phyloP scores from a whole-genome alignment of 116 monocot genomes.

The Trichopus zeylanicus region DNA sequence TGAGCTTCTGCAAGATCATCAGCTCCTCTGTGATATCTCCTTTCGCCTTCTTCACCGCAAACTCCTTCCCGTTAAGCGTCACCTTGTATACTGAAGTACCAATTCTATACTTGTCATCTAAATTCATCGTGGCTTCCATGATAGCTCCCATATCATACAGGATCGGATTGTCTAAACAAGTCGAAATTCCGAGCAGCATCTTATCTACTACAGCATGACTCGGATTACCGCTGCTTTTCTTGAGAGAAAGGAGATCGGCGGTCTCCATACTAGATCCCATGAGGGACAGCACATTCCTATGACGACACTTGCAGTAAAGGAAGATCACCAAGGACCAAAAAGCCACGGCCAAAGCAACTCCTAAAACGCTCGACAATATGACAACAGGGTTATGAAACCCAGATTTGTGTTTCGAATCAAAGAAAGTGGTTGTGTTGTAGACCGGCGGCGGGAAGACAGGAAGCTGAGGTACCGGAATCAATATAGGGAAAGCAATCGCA shows the following conservation, averaged over 20 bases:
- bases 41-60: conserved; percentile 26
- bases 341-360: conserved; percentile 9
- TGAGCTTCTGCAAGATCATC: conserved; percentile 22
- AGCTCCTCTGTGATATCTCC: conserved; percentile 24
- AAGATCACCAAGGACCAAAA: conserved; percentile 1
- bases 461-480: conserved; percentile 21
- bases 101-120: conserved; percentile 20
- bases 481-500: conserved; percentile 15
- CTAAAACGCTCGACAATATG: not conserved
- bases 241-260: conserved; percentile 4
- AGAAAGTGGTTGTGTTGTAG: not conserved
- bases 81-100: conserved; percentile 20
- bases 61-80: conserved; percentile 15
- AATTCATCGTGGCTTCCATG: conserved; percentile 24
- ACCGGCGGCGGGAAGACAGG: conserved; percentile 14
- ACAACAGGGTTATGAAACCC: not conserved
- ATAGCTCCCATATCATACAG: conserved; percentile 15
- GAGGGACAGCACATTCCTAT: not conserved
- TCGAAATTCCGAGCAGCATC: conserved; percentile 26
- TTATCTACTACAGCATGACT: conserved; percentile 10
- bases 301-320: not conserved
- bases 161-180: conserved; percentile 23
- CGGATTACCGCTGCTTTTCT: not conserved
- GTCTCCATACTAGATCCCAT: not conserved
- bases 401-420: not conserved